Percentiles rank a stretch among this genome's conserved stretches.
Evolutionary conservation across 768 basidiomycete genomes (phyloP).

Genomic region (Leccinum uliginosum): DNA sequence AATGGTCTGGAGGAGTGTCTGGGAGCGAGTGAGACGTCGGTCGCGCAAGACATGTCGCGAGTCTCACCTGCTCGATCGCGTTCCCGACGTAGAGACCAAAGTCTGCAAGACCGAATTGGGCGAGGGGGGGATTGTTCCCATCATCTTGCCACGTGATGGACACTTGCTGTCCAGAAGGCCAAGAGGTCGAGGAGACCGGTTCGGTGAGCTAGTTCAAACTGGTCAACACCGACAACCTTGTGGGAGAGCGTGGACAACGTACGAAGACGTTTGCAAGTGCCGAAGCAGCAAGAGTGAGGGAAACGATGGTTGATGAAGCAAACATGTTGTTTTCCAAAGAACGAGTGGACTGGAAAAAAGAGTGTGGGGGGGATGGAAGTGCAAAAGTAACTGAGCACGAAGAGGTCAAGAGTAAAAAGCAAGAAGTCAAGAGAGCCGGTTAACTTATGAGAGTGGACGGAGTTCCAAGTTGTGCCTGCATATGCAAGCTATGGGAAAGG

Average conservation of each 20-base stretch:
- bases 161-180: conserved; percentile 45
- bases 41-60: neutral
- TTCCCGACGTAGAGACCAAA: conserved; percentile 66
- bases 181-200: conserved; percentile 45
- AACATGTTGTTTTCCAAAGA: conserved; percentile 41
- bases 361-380: conserved; percentile 17
- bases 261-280: conserved; percentile 58
- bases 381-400: conserved; percentile 1
- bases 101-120: conserved; percentile 45
- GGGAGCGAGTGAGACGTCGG: neutral
- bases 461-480: conserved; percentile 27
- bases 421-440: neutral
- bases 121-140: conserved; percentile 42
- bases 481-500: neutral
- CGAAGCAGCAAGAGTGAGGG: conserved; percentile 50
- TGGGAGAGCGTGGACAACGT: conserved; percentile 21
- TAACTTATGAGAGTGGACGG: conserved; percentile 13
- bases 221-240: neutral
- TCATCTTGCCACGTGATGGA: conserved; percentile 61
- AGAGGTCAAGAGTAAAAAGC: neutral
- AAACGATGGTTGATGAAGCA: conserved; percentile 41
- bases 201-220: conserved; percentile 45
- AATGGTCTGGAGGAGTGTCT: conserved; percentile 59
- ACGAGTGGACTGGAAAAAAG: conserved; percentile 19
- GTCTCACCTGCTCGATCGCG: conserved; percentile 52